Evolutionary conservation across 164 flowering plant genomes (phyloP), one percentile per base, ranked within the genome.

Genomic region (Warburgia ugandensis): DNA sequence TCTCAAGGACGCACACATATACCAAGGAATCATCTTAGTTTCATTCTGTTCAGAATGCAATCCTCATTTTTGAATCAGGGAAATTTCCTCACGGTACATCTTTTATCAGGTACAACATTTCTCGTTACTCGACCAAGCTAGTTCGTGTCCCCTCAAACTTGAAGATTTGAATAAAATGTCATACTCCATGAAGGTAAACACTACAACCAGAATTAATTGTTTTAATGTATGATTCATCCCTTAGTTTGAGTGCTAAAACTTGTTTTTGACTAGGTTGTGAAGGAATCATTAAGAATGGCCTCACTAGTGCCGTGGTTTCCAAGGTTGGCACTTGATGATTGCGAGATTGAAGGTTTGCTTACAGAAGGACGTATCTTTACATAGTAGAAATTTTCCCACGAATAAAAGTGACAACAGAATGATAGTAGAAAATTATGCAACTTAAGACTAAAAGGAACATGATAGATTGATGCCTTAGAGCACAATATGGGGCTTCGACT

Each of bases 281-380:
- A 67, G 48, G 85, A 82, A 66, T 61, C 81, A 0, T 45, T 83
- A 48, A 72, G 86, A 56, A 70, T 80, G 81, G 70, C 82, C 28
- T 74, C 78, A 16, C 42, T 74, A 9, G 77, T 77, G 11, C 59
- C 77, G 48, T 80, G 90, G 90, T 68, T 74, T 41, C 90, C 86
- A 11, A 72, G 90, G 45, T 48, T 70, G 17, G 78, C 70, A 16
- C 78, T 76, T 1, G 39, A 69, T 8, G 80, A 78, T 50, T 76
- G 73, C 56, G 63, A 68, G 22, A 65, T 80, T 19, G 70, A 69
- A 62, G 84, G 84, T 73, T 49, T 27, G 37, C 25, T 52, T 28
- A n/a, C n/a, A 37, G n/a, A 10, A 11, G 39, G 39, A 12, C 35
- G 33, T 31, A 20, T 26, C 2, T n/a, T 51, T 32, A 19, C 2